Base-by-base conservation (phyloP, 495 filamentous ascomycete genomes). In the Podospora bellae-mahoneyi region DNA sequence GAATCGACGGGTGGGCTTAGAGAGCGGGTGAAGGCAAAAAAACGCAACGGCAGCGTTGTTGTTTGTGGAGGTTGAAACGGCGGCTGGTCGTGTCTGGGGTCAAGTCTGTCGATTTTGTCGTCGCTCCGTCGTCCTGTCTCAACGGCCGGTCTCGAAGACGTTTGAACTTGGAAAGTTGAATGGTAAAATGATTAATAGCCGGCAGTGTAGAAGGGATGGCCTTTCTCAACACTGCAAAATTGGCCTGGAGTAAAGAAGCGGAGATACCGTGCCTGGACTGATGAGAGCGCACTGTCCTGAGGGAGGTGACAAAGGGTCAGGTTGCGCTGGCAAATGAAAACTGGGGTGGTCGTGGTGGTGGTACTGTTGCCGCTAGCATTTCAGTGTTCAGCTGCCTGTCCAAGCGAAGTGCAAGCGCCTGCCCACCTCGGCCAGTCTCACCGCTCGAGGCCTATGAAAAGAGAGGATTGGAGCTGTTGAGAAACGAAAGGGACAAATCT, bases 131-230 rank as follows among this genome's bases (percentile, higher is more conserved):
- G 54, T 53, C 56, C 32, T 69, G 18, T 48, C 26, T 60, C 20
- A 59, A 34, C 66, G 16, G 67, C 13, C 56, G 65, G 75, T 77
- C 70, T 77, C 73, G 68, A 75, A 71, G 69, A 69, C 64, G 71
- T 77, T 77, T 75, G 75, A 72, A 75, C 67, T 69, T 65, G 71
- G 73, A 71, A 68, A 70, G 68, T 69, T 61, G 53, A 34, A 58
- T n/a, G 27, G 30, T 32, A 34, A 56, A 66, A 44, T 69, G 65
- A 70, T 70, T 69, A 65, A 71, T 56, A 64, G 65, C 64, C 64
- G 62, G 59, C 65, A 62, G 64, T 63, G 20, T 32, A 56, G 62
- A 55, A 56, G 65, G 58, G 48, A 61, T 60, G 64, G 62, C 34
- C 66, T 66, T 63, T 67, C 58, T 53, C 64, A 58, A 28, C 61